Percentiles rank a stretch among this genome's conserved stretches.
Conservation (phyloP, 768 basidiomycete species). For the Hysterangium stoloniferum region DNA sequence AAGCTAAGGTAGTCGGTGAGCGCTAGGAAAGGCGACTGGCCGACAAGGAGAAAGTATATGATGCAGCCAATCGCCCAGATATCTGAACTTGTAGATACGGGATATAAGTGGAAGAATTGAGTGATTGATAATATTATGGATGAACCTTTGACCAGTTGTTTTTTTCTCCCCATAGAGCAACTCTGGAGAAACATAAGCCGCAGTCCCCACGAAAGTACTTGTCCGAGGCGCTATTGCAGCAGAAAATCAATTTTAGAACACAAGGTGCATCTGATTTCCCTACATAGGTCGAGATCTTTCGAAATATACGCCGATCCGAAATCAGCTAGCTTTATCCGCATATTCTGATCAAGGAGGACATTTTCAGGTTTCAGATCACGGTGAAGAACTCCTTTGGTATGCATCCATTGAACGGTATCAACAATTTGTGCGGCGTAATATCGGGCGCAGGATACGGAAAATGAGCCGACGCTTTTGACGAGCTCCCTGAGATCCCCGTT, state of each 20-base stretch:
- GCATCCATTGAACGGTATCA: constrained; percentile 38
- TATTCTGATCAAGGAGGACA: constrained; percentile 36
- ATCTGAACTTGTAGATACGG: constrained; percentile 27
- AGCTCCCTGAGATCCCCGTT: constrained; percentile 14
- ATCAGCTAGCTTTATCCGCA: constrained; percentile 43
- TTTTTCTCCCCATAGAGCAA: constrained; percentile 30
- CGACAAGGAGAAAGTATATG: constrained; percentile 37
- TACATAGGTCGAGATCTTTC: not conserved
- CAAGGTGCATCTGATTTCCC: not conserved
- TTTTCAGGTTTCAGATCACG: constrained; percentile 28
- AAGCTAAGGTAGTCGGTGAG: constrained; percentile 41
- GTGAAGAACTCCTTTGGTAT: constrained; percentile 38
- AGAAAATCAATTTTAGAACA: constrained; percentile 6
- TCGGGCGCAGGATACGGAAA: constrained; percentile 32
- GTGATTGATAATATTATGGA: not conserved
- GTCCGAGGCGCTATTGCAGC: constrained; percentile 16
- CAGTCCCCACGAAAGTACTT: constrained; percentile 40
- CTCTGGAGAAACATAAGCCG: constrained; percentile 42
- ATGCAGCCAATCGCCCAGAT: constrained; percentile 45
- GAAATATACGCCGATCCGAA: constrained; percentile 34
- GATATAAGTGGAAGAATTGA: not conserved
- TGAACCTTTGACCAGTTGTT: constrained; percentile 29
- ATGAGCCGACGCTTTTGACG: constrained; percentile 29
- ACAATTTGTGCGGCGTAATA: constrained; percentile 40
- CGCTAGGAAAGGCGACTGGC: constrained; percentile 38